Percentiles rank a stretch among this genome's conserved stretches.
phyloP scores from a whole-genome alignment of 331 rosid genomes.

The Quercus lobata region DNA sequence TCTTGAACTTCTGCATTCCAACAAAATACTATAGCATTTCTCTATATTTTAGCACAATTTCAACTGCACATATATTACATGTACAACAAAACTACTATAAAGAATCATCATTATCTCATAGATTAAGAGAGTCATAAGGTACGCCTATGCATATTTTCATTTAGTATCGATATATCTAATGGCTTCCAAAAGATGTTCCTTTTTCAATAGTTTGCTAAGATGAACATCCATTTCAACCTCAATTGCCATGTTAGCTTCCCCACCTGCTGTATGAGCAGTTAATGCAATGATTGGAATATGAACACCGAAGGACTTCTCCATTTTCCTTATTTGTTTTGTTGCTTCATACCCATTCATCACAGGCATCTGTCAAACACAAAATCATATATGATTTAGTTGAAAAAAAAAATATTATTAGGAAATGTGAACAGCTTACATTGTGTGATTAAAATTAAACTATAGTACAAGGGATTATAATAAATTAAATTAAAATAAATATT shows the following conservation, averaged over 20 bases:
- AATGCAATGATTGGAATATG: slow-evolving; percentile 68
- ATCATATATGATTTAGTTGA: background rate
- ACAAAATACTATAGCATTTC: background rate
- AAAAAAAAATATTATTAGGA: no score
- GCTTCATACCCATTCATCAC: slow-evolving; percentile 64
- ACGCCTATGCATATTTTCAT: background rate
- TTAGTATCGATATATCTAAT: slow-evolving; percentile 12
- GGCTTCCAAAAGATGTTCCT: slow-evolving; percentile 34
- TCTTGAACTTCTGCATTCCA: background rate
- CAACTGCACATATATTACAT: background rate
- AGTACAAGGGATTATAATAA: no score
- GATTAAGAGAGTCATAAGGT: background rate
- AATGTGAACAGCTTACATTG: no score
- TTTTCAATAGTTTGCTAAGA: slow-evolving; percentile 45
- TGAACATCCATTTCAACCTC: slow-evolving; percentile 67
- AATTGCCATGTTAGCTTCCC: slow-evolving; percentile 24
- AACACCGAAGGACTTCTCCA: slow-evolving; percentile 35
- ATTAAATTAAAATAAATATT: no score
- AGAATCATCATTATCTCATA: background rate
- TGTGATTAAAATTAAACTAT: no score
- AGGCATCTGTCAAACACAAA: slow-evolving; percentile 49
- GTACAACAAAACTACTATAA: background rate
- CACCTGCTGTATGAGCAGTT: slow-evolving; percentile 40
- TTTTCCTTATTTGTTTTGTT: slow-evolving; percentile 47
- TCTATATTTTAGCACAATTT: background rate